Evolutionary conservation across 2,329 filamentous ascomycete genomes (phyloP).

Genomic region (Trichoderma aggressivum): DNA sequence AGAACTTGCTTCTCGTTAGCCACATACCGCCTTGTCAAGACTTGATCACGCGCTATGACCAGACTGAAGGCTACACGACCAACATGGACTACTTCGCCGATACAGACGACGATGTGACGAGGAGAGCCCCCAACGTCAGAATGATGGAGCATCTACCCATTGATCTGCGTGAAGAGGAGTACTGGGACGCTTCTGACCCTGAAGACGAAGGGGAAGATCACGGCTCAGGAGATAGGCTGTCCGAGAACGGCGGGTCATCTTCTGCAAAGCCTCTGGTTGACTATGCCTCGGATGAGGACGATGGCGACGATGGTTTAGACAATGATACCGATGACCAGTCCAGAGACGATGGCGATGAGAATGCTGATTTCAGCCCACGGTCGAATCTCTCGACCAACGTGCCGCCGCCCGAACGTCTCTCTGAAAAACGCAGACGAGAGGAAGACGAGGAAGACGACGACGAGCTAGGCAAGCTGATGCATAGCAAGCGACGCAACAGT

Average conservation of each 20-base stretch:
- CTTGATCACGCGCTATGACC: slow-evolving; percentile 73
- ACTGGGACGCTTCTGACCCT: slow-evolving; percentile 87
- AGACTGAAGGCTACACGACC: slow-evolving; percentile 64
- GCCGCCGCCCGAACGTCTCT: slow-evolving; percentile 72
- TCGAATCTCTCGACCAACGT: slow-evolving; percentile 24
- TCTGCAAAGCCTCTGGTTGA: slow-evolving; percentile 73
- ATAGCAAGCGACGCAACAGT: slow-evolving; percentile 60
- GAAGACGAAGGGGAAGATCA: slow-evolving; percentile 65
- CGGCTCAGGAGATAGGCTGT: slow-evolving; percentile 30
- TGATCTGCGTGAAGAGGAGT: slow-evolving; percentile 84
- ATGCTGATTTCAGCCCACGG: slow-evolving; percentile 26
- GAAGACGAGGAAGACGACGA: slow-evolving; percentile 82
- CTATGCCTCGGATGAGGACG: slow-evolving; percentile 90
- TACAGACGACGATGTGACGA: slow-evolving; percentile 57
- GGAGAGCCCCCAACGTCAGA: slow-evolving; percentile 49
- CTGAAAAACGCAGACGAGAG: slow-evolving; percentile 86
- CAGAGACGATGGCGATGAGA: slow-evolving; percentile 33
- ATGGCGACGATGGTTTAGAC: slow-evolving; percentile 55
- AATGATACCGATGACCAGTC: slow-evolving; percentile 40
- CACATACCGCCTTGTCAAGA: slow-evolving; percentile 83
- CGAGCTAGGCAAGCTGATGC: slow-evolving; percentile 78
- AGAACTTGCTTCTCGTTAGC: slow-evolving; percentile 69
- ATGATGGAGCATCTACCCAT: slow-evolving; percentile 68
- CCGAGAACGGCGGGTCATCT: slow-evolving; percentile 61
- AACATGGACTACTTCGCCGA: slow-evolving; percentile 71